These are phyloP conservation scores for Crucihimalaya himalaica DNA, from an alignment of 345 rosid genomes.

Conservation along the genomic window DNA sequence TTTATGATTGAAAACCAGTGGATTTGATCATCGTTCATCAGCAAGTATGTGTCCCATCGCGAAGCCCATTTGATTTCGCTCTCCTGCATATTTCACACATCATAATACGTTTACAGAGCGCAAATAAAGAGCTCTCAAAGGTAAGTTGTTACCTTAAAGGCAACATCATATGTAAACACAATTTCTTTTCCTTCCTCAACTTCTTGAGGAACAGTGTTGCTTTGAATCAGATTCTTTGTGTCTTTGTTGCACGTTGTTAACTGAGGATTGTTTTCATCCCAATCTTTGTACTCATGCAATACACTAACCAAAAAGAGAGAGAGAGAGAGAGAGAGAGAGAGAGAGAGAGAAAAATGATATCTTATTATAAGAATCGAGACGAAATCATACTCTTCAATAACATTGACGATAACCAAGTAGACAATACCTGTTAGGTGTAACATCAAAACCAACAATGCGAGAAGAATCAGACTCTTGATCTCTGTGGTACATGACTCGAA, in stretches of 20 bases:
- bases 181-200: conserved; percentile 65
- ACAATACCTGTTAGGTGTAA: conserved; percentile 77
- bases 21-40: conserved; percentile 95
- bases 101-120: not conserved
- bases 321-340: too few species aligned
- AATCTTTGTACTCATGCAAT: conserved; percentile 87
- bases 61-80: conserved; percentile 99
- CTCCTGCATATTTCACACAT: conserved; percentile 48
- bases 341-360: not conserved
- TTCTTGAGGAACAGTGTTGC: conserved; percentile 84
- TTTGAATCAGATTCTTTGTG: conserved; percentile 77
- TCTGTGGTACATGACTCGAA: conserved; percentile 88
- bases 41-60: conserved; percentile 95
- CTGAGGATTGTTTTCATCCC: conserved; percentile 83
- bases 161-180: conserved; percentile 89
- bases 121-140: not conserved
- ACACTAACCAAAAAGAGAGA: conserved; percentile 63
- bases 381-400: not conserved
- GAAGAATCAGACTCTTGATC: conserved; percentile 77
- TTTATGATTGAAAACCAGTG: conserved; percentile 98
- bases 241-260: conserved; percentile 88
- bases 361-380: conserved; percentile 3
- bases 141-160: conserved; percentile 63
- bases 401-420: not conserved
- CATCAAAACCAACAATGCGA: conserved; percentile 96